Evolutionary conservation across 2,329 filamentous ascomycete species (phyloP), one percentile per base, ranked within the genome.

Genomic region (Colletotrichum sp.): DNA sequence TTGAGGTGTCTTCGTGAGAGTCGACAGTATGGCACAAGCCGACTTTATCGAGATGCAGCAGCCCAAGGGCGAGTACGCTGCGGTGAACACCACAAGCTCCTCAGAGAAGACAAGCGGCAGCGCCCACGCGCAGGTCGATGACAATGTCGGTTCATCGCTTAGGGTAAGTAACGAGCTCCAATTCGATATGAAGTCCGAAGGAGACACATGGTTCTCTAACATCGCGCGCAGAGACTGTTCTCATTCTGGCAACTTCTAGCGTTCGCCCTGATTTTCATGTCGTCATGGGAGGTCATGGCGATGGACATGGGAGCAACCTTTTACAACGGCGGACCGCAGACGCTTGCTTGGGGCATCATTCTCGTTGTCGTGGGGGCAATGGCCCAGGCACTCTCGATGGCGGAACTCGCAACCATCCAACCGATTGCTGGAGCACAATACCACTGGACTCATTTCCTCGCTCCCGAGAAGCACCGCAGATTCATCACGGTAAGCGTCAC

Each of bases 381-480:
- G 73, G 64, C 73, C 5, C 69, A 75, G 70, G 73, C 73, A 6
- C 32, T 75, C 3, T 75, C 73, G 52, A 79, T 79, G 78, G 78
- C 78, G 1, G 78, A 79, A 52, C 78, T 79, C n/a, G 73, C 78
- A 10, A 76, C 78, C 39, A 79, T 79, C n/a, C 77, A 77, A 2
- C 78, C 78, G 15, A 79, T 79, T 48, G 78, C 78, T 16, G 78
- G 78, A 10, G 78, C 78, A 4, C 78, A 79, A 61, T 79, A 79
- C 32, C 78, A 79, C 66, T 79, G 78, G 78, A 75, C 73, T 32
- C 64, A 75, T 58, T 73, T 75, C 15, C 69, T 75, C 8, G 73
- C 73, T 25, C 73, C 73, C 4, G 62, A 73, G 56, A 75, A 68
- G n/a, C 73, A 75, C 27, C 43, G 69, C 12, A 55, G 73, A 7